These are phyloP conservation scores for Vanilla planifolia DNA, from an alignment of 106 monocot genomes.

Conservation along the genomic window DNA sequence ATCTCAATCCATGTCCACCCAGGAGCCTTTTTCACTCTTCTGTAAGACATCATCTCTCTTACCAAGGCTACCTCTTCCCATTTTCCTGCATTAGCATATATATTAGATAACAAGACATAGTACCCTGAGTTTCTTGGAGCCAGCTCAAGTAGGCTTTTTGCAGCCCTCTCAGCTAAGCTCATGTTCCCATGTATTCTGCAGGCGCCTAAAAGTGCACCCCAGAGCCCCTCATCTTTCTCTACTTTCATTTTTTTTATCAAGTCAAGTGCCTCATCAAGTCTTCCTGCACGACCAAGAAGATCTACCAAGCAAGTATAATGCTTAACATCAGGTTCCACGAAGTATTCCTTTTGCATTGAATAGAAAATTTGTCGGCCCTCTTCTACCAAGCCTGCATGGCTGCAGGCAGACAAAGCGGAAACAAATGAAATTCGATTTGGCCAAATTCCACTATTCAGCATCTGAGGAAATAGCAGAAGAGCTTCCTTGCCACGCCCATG, in stretches of 20 bases:
- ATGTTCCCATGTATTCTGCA: conserved; percentile 39
- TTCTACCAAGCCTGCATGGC: conserved; percentile 41
- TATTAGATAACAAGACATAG: conserved; percentile 49
- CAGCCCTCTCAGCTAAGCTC: conserved; percentile 34
- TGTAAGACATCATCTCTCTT: conserved; percentile 26
- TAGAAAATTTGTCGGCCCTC: conserved; percentile 28
- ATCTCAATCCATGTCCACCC: conserved; percentile 56
- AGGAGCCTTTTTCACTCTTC: conserved; percentile 35
- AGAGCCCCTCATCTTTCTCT: conserved; percentile 51
- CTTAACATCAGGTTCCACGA: conserved; percentile 33
- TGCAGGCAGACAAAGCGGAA: conserved; percentile 36
- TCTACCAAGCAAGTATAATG: conserved; percentile 51
- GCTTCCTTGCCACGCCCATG: conserved; percentile 40
- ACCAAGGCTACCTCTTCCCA: conserved; percentile 44
- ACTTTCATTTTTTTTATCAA: conserved; percentile 18
- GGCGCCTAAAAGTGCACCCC: conserved; percentile 43
- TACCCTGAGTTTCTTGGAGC: conserved; percentile 34
- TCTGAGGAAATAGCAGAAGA: conserved; percentile 27
- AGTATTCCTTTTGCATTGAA: conserved; percentile 32
- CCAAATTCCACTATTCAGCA: conserved; percentile 31
- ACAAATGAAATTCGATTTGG: conserved; percentile 40
- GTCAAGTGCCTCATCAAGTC: conserved; percentile 26
- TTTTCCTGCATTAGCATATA: conserved; percentile 34
- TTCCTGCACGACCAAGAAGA: conserved; percentile 46
- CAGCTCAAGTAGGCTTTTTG: conserved; percentile 37